A percentile compares a stretch with the other conserved stretches of the same genome.
Evolutionary conservation across 805 yeast species (phyloP).

Genomic region (Myxozyma kluyveri): DNA sequence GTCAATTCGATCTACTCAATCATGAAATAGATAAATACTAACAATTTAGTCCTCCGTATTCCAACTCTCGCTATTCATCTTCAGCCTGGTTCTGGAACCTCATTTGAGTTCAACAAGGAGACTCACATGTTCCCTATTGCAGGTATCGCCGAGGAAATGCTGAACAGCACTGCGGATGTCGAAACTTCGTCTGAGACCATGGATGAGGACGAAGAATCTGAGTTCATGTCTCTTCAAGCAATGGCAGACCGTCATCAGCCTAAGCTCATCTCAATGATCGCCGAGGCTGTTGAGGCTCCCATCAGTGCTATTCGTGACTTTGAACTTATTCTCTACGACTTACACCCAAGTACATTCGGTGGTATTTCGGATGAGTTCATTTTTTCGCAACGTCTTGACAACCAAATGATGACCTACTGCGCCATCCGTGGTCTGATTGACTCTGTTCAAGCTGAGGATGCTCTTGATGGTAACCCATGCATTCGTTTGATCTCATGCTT

Average conservation of each 20-base stretch:
- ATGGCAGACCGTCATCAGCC: conserved; percentile 74
- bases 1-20: not conserved
- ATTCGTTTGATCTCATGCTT: conserved; percentile 76
- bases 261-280: conserved; percentile 66
- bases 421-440: conserved; percentile 69
- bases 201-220: conserved; percentile 43
- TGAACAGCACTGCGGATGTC: conserved; percentile 34
- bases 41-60: conserved; percentile 59
- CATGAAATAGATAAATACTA: not conserved
- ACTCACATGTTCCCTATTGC: conserved; percentile 83
- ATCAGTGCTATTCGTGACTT: conserved; percentile 74
- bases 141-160: conserved; percentile 50
- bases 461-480: conserved; percentile 50
- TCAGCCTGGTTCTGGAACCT: conserved; percentile 68
- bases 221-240: conserved; percentile 62
- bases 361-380: conserved; percentile 89
- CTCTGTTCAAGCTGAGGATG: conserved; percentile 40
- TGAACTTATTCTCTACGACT: conserved; percentile 80
- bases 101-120: conserved; percentile 87
- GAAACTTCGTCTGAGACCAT: conserved; percentile 17
- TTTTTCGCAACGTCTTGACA: conserved; percentile 88
- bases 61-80: conserved; percentile 95
- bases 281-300: conserved; percentile 55
- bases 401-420: conserved; percentile 65
- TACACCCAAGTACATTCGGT: conserved; percentile 78